Base-by-base conservation (phyloP, 169 alveolate species). In the Eimeria sp. region DNA sequence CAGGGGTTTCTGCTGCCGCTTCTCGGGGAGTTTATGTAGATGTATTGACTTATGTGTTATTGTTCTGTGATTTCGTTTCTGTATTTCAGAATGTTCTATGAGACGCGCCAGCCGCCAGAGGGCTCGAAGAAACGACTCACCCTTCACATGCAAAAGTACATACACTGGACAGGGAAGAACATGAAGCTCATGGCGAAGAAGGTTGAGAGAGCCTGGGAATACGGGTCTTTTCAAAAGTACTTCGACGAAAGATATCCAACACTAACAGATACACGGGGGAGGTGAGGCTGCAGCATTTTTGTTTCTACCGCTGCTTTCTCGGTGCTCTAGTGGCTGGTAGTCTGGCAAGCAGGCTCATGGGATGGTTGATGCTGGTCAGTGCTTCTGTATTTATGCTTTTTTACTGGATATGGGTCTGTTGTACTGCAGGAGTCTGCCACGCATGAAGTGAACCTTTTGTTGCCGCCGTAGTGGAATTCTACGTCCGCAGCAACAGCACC, bases 161-260 rank as follows among this genome's bases (percentile, higher is more conserved):
- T 89, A 43, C 96, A 92, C 57, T 89, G 95, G 95, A 95, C 96
- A 20, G 96, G 96, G 54, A 97, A 96, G 95, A 97, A 97, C 91
- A 97, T 98, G 97, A 95, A 97, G 61, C 98, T 98, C 20, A 96
- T 98, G 65, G 43, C 97, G 34, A 97, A 97, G 65, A 70, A 97
- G 80, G 97, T 98, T 13, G 98, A 98, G 95, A 94, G 97, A 72
- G 98, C 99, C 1, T 98, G 98, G 96, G 98, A 97, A 54, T 97
- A 97, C 84, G 99, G 99, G 11, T 89, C 98, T 13, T 98, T 97
- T 75, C 97, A 96, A 83, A 97, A 97, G 89, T 94, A 96, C 90
- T 94, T 94, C n/a, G 96, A 94, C 63, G 91, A 82, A 20, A 88
- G 88, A 43, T 88, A 88, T 47, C 96, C 96, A 13, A 89, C 67